phyloP scores from a whole-genome alignment of 805 yeast genomes.

The Ogataea saltuana region DNA sequence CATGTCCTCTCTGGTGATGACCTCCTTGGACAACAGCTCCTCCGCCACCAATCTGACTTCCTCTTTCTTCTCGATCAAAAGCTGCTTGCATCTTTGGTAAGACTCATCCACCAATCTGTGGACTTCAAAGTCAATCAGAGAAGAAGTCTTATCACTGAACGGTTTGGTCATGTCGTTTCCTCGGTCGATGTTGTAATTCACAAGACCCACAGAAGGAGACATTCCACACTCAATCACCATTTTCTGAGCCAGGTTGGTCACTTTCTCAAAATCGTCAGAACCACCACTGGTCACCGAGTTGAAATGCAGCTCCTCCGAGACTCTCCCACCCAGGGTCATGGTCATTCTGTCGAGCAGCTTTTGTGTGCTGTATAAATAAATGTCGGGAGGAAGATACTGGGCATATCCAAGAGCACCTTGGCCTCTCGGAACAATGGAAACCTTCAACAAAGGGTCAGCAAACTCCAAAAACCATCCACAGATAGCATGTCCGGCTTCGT shows the following conservation, averaged over 20 bases:
- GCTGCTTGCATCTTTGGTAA: constrained; percentile 55
- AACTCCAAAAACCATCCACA: constrained; percentile 89
- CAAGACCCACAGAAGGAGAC: constrained; percentile 74
- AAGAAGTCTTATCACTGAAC: constrained; percentile 72
- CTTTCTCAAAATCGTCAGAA: constrained; percentile 88
- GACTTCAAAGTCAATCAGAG: constrained; percentile 67
- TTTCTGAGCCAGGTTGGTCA: constrained; percentile 82
- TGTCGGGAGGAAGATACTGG: constrained; percentile 89
- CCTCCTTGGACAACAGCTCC: constrained; percentile 69
- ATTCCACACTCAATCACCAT: constrained; percentile 90
- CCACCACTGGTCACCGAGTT: constrained; percentile 90
- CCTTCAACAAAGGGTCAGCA: constrained; percentile 91
- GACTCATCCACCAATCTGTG: constrained; percentile 66
- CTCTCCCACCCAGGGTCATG: constrained; percentile 94
- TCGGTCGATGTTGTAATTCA: constrained; percentile 51
- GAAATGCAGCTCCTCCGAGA: constrained; percentile 87
- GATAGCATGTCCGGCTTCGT: constrained; percentile 96
- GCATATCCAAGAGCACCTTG: constrained; percentile 97
- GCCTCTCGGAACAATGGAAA: constrained; percentile 93
- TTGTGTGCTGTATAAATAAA: constrained; percentile 71
- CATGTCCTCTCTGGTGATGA: constrained; percentile 81
- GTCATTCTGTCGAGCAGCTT: constrained; percentile 83
- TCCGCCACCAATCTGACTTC: constrained; percentile 74
- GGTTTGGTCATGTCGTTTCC: constrained; percentile 57
- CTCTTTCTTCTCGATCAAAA: constrained; percentile 56